Percentiles rank a stretch among this genome's conserved stretches.
These are phyloP conservation scores for Aspergillus sp. DNA, from an alignment of 2,329 filamentous ascomycete genomes.

Conservation along the genomic window DNA sequence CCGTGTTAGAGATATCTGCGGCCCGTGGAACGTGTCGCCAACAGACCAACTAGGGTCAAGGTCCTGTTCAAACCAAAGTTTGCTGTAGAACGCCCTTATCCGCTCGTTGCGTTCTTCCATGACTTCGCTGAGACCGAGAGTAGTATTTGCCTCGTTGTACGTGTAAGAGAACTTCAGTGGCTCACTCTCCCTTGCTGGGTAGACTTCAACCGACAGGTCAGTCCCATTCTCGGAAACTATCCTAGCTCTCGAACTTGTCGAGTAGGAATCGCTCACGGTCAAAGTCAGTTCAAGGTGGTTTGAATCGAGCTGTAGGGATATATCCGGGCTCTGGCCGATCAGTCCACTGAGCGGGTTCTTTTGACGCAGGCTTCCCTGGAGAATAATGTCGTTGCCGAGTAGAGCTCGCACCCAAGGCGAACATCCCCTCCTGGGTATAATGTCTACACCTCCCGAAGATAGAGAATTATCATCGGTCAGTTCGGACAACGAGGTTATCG, in stretches of 20 bases:
- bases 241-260: conserved; percentile 3
- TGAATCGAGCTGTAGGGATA: not conserved
- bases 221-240: conserved; percentile 16
- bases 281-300: conserved; percentile 8
- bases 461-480: conserved; percentile 6
- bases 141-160: conserved; percentile 87
- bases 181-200: conserved; percentile 1
- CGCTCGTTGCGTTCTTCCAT: conserved; percentile 92
- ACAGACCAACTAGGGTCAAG: conserved; percentile 71
- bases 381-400: conserved; percentile 10
- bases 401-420: conserved; percentile 21
- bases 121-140: conserved; percentile 87
- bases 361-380: conserved; percentile 12
- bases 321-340: conserved; percentile 9
- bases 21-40: conserved; percentile 79
- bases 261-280: not conserved
- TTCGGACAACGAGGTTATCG: conserved; percentile 20
- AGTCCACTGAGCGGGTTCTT: conserved; percentile 21
- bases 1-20: conserved; percentile 18
- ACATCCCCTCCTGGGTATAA: not conserved
- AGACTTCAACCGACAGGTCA: conserved; percentile 18
- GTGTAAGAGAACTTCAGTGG: conserved; percentile 81
- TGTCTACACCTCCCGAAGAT: not conserved
- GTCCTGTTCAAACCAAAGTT: conserved; percentile 89
- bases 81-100: conserved; percentile 98